Conservation (phyloP, 441 rosid species). For the Gossypium lobatum region DNA sequence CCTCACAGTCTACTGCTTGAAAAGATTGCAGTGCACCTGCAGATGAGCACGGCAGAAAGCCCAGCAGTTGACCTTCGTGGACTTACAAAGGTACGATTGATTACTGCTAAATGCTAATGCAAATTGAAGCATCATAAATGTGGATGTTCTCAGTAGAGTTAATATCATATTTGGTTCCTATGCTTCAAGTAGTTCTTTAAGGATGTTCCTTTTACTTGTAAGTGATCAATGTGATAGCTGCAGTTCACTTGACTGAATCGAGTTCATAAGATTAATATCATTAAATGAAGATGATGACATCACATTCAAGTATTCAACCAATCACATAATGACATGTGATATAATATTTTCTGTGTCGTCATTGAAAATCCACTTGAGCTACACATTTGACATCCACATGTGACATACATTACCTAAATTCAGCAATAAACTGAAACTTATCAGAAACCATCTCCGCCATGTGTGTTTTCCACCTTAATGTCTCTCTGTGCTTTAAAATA, state of each 20-base stretch:
- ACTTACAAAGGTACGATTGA: constrained; percentile 54
- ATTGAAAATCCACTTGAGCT: neutral
- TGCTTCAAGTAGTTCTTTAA: constrained; percentile 1
- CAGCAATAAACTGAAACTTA: no score
- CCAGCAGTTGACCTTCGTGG: constrained; percentile 72
- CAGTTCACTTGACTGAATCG: neutral
- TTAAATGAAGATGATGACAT: neutral
- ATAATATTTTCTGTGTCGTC: neutral
- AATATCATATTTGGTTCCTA: neutral
- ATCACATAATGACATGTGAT: neutral
- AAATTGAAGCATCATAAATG: constrained; percentile 5
- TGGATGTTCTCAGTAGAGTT: neutral
- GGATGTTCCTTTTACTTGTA: neutral
- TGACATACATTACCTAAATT: no score
- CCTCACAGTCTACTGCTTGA: constrained; percentile 66
- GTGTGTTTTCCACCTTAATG: no score
- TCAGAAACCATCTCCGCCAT: no score
- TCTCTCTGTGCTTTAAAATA: no score
- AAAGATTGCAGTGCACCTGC: constrained; percentile 71
- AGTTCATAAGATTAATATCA: neutral
- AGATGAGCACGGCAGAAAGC: constrained; percentile 45
- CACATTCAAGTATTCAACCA: neutral
- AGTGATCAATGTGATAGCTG: neutral
- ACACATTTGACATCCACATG: no score
- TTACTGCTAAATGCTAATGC: neutral